These are phyloP conservation scores for Lichina pygmaea DNA, from an alignment of 495 filamentous ascomycete genomes.

Conservation along the genomic window DNA sequence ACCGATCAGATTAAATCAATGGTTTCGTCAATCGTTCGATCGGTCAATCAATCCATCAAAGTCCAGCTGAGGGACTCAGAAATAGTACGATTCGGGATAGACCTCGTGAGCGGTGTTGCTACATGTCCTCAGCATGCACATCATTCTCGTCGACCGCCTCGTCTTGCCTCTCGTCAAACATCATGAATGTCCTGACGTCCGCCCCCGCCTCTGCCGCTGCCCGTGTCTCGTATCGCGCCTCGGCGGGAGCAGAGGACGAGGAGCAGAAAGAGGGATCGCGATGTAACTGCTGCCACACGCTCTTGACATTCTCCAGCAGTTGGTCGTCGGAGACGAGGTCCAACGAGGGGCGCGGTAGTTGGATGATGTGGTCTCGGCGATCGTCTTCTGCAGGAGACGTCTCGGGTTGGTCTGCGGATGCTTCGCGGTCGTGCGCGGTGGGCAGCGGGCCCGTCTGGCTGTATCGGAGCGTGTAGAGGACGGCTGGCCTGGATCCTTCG, in stretches of 20 bases:
- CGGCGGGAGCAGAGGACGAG: too few species aligned
- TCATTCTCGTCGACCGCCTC: constrained; percentile 11
- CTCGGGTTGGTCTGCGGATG: constrained; percentile 7
- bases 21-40: too few species aligned
- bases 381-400: constrained; percentile 7
- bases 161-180: constrained; percentile 26
- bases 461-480: constrained; percentile 37
- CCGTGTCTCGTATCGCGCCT: constrained; percentile 9
- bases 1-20: too few species aligned
- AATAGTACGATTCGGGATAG: too few species aligned
- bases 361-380: constrained; percentile 9
- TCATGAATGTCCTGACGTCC: constrained; percentile 27
- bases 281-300: constrained; percentile 30
- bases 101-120: too few species aligned
- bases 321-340: constrained; percentile 46
- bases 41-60: too few species aligned
- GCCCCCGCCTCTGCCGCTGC: constrained; percentile 18
- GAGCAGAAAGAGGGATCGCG: too few species aligned
- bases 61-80: too few species aligned
- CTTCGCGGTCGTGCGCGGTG: constrained; percentile 9
- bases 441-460: constrained; percentile 8
- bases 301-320: constrained; percentile 28
- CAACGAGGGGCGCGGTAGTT: constrained; percentile 25
- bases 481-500: constrained; percentile 8
- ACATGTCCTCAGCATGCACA: too few species aligned